Percentiles rank a stretch among this genome's conserved stretches.
phyloP scores from a whole-genome alignment of 129 eudicot species.

The Tagetes patula region DNA sequence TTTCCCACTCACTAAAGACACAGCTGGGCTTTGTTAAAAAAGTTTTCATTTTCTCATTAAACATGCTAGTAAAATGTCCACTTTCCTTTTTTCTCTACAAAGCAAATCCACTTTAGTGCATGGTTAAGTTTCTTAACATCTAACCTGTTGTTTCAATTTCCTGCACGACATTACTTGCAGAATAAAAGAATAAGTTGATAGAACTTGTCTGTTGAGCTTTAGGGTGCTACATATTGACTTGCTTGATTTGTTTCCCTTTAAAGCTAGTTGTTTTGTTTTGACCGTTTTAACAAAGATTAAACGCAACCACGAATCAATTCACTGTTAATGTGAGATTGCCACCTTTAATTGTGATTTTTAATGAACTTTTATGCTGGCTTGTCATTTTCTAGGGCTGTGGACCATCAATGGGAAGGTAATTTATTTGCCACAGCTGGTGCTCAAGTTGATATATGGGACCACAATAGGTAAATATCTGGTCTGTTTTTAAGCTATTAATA shows the following conservation, averaged over 20 bases:
- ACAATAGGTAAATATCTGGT: constrained; percentile 57
- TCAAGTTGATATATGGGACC: constrained; percentile 97
- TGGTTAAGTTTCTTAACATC: too few species aligned
- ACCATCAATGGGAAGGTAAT: constrained; percentile 87
- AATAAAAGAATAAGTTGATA: too few species aligned
- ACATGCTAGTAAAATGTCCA: too few species aligned
- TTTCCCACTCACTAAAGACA: too few species aligned
- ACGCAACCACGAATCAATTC: not conserved
- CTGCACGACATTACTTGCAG: too few species aligned
- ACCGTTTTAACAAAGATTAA: not conserved
- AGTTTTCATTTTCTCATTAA: too few species aligned
- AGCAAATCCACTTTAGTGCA: too few species aligned
- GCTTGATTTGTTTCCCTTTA: not conserved
- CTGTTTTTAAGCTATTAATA: not conserved
- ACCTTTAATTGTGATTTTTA: not conserved
- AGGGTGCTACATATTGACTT: not conserved
- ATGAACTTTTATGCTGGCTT: not conserved
- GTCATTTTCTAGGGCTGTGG: constrained; percentile 65
- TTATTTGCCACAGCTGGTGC: constrained; percentile 96
- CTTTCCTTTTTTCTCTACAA: too few species aligned
- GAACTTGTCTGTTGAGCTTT: not conserved
- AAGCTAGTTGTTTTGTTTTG: not conserved
- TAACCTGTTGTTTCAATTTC: too few species aligned
- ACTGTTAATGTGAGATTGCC: not conserved
- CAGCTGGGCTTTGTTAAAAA: too few species aligned